Conservation (phyloP, 2,329 filamentous ascomycete species). For the Ophiobolus disseminans region DNA sequence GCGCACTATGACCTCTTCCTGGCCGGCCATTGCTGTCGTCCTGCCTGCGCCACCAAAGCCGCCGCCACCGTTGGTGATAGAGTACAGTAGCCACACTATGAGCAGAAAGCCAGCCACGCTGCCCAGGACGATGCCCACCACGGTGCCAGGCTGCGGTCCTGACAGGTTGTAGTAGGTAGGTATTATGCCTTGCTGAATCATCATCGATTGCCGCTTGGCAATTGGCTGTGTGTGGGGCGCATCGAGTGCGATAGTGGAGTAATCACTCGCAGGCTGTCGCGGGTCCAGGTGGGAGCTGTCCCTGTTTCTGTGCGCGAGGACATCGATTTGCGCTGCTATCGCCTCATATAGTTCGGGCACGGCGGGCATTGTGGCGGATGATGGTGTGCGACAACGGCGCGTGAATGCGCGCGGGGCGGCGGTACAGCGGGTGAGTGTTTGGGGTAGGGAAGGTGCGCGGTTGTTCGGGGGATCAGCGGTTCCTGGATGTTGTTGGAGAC, state of each 20-base stretch:
- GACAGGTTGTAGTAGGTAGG: slow-evolving; percentile 66
- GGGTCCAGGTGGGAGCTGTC: slow-evolving; percentile 19
- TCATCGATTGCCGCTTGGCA: slow-evolving; percentile 28
- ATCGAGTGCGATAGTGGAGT: slow-evolving; percentile 17
- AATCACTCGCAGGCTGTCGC: slow-evolving; percentile 26
- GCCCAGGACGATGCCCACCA: slow-evolving; percentile 67
- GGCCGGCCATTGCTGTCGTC: slow-evolving; percentile 51
- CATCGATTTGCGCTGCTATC: slow-evolving; percentile 27
- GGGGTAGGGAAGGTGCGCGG: slow-evolving; percentile 14
- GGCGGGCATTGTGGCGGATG: slow-evolving; percentile 34
- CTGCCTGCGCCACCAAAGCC: slow-evolving; percentile 39
- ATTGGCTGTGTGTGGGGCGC: slow-evolving; percentile 19
- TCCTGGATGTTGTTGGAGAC: slow-evolving; percentile 18
- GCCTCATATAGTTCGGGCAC: slow-evolving; percentile 29
- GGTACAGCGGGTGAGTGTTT: slow-evolving; percentile 14
- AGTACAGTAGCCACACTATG: slow-evolving; percentile 59
- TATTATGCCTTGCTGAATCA: slow-evolving; percentile 55
- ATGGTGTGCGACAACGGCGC: slow-evolving; percentile 18
- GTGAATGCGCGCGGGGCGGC: slow-evolving; percentile 12
- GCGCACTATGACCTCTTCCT: slow-evolving; percentile 65
- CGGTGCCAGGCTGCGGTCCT: slow-evolving; percentile 62
- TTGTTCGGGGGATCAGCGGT: slow-evolving; percentile 26
- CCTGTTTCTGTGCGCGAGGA: slow-evolving; percentile 29
- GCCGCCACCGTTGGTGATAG: slow-evolving; percentile 45
- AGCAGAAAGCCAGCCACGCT: slow-evolving; percentile 62